phyloP scores from a whole-genome alignment of 2,329 filamentous ascomycete species.

The Dactylellina parvicollis region DNA sequence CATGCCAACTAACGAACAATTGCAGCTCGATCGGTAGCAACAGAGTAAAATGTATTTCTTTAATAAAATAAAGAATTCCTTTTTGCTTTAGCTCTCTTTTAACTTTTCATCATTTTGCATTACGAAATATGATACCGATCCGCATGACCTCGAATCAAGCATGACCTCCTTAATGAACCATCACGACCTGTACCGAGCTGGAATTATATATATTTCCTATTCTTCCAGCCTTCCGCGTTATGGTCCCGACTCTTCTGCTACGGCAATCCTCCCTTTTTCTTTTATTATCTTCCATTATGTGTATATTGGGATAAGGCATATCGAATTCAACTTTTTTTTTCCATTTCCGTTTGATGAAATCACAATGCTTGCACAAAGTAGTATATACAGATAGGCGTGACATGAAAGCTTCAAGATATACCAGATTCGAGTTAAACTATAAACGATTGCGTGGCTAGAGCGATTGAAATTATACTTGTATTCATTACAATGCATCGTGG shows the following conservation, averaged over 20 bases:
- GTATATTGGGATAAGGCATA: slow-evolving; percentile 52
- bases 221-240: slow-evolving; percentile 3
- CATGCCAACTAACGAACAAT: slow-evolving; percentile 10
- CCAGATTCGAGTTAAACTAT: no score
- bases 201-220: slow-evolving; percentile 25
- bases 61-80: slow-evolving; percentile 43
- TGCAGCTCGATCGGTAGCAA: slow-evolving; percentile 52
- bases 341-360: slow-evolving; percentile 16
- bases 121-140: slow-evolving; percentile 52
- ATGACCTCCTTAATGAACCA: slow-evolving; percentile 44
- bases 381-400: slow-evolving; percentile 15
- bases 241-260: slow-evolving; percentile 20
- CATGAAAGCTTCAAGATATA: no score
- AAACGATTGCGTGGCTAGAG: no score
- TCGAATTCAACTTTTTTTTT: slow-evolving; percentile 43
- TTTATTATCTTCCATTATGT: slow-evolving; percentile 34
- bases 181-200: slow-evolving; percentile 17
- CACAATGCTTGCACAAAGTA: background rate
- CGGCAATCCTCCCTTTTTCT: slow-evolving; percentile 18
- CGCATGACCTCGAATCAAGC: slow-evolving; percentile 43
- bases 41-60: slow-evolving; percentile 50
- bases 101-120: slow-evolving; percentile 27
- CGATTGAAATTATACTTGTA: no score
- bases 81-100: slow-evolving; percentile 37
- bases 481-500: background rate